phyloP scores from a whole-genome alignment of 176 grass and related monocot species.

The Hyparrhenia diplandra region DNA sequence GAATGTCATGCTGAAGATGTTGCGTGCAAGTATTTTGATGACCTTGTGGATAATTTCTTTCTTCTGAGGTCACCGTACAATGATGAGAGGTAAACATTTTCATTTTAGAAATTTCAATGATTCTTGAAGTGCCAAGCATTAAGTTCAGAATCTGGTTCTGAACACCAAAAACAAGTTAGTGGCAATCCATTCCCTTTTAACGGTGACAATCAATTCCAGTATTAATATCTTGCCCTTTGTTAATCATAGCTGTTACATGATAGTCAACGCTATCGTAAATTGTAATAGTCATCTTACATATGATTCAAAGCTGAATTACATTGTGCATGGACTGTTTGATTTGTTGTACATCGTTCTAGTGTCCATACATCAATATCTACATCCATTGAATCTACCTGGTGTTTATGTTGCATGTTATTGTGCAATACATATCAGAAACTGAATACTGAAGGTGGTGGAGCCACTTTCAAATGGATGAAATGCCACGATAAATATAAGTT shows the following conservation, averaged over 20 bases:
- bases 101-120: not conserved
- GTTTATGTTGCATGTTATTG: not conserved
- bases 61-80: conserved; percentile 25
- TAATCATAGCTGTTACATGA: not conserved
- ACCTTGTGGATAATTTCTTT: conserved; percentile 22
- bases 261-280: not conserved
- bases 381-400: not conserved
- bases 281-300: not conserved
- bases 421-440: not conserved
- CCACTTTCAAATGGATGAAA: not conserved
- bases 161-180: not conserved
- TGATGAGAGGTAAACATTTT: conserved; percentile 1
- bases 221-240: not conserved
- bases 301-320: conserved; percentile 7
- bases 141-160: not conserved
- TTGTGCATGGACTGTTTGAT: too few relatives aligned
- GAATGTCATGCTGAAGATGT: conserved; percentile 21
- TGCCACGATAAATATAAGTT: not conserved
- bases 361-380: not conserved
- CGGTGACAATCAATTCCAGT: not conserved
- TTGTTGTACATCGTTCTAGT: not conserved
- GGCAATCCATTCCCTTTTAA: not conserved
- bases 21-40: conserved; percentile 30
- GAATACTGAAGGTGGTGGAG: not conserved
- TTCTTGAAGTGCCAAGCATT: not conserved